phyloP scores from a whole-genome alignment of 2,329 filamentous ascomycete genomes.

The Triangularia verruculosa region DNA sequence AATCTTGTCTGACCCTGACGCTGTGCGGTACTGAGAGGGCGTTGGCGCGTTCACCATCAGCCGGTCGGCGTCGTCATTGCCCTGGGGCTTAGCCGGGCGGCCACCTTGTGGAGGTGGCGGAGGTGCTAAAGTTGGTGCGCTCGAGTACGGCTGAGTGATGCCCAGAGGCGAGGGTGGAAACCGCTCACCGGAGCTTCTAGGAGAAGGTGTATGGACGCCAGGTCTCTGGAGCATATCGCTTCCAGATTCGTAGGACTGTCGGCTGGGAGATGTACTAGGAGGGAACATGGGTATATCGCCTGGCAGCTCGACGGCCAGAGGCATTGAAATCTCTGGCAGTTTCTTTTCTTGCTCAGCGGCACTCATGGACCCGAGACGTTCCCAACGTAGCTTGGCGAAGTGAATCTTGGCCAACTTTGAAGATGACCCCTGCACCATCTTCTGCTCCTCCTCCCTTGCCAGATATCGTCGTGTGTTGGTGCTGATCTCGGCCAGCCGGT shows the following conservation, averaged over 20 bases:
- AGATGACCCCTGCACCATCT: conserved; percentile 72
- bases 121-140: conserved; percentile 32
- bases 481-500: conserved; percentile 89
- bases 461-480: conserved; percentile 87
- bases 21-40: conserved; percentile 56
- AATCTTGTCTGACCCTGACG: conserved; percentile 65
- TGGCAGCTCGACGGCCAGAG: conserved; percentile 57
- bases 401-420: conserved; percentile 81
- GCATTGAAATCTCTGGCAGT: conserved; percentile 41
- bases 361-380: conserved; percentile 41
- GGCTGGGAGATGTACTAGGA: conserved; percentile 40
- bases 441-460: conserved; percentile 67
- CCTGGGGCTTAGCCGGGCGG: conserved; percentile 27
- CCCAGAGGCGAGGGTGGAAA: conserved; percentile 32
- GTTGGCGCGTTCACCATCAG: conserved; percentile 56
- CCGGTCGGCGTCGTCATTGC: conserved; percentile 48
- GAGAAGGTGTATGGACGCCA: conserved; percentile 41
- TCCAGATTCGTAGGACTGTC: conserved; percentile 57
- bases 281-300: conserved; percentile 48
- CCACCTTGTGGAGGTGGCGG: conserved; percentile 32
- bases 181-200: conserved; percentile 50
- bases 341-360: conserved; percentile 43
- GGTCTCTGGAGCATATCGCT: conserved; percentile 47
- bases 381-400: conserved; percentile 67
- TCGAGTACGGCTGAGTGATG: conserved; percentile 26